These are phyloP conservation scores for Jacaranda mimosifolia DNA, from an alignment of 257 asterid species.

Conservation along the genomic window DNA sequence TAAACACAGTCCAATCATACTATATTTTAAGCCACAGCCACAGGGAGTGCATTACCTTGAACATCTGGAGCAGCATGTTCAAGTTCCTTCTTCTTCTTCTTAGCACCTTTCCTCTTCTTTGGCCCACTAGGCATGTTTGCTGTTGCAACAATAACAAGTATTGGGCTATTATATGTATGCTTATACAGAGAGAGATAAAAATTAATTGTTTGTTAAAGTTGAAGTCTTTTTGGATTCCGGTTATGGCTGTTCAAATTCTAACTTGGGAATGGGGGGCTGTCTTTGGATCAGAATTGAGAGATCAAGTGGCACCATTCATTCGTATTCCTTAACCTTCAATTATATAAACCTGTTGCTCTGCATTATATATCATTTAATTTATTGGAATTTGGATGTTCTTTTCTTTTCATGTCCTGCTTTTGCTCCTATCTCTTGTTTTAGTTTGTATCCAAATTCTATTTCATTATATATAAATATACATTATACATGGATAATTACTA, in stretches of 20 bases:
- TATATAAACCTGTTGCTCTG: not conserved
- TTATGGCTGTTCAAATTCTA: not conserved
- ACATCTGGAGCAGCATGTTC: not conserved
- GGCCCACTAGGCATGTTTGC: not conserved
- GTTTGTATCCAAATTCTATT: too few relatives aligned
- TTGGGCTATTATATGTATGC: not conserved
- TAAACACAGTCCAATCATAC: too few relatives aligned
- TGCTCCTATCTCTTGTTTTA: too few relatives aligned
- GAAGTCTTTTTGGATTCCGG: not conserved
- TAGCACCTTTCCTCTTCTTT: not conserved
- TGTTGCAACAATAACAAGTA: not conserved
- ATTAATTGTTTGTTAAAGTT: too few relatives aligned
- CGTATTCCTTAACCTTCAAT: too few relatives aligned
- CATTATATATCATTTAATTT: not conserved
- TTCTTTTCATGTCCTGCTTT: not conserved
- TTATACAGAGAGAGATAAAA: too few relatives aligned
- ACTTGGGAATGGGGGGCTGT: not conserved
- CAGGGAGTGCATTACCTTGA: not conserved
- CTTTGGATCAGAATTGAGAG: too few relatives aligned
- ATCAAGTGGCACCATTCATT: too few relatives aligned
- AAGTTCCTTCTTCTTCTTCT: conserved; percentile 13
- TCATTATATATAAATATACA: too few relatives aligned
- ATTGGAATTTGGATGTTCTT: not conserved
- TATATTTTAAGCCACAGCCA: too few relatives aligned
- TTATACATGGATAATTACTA: too few relatives aligned